phyloP scores from a whole-genome alignment of 495 filamentous ascomycete species.

The Letharia lupina region DNA sequence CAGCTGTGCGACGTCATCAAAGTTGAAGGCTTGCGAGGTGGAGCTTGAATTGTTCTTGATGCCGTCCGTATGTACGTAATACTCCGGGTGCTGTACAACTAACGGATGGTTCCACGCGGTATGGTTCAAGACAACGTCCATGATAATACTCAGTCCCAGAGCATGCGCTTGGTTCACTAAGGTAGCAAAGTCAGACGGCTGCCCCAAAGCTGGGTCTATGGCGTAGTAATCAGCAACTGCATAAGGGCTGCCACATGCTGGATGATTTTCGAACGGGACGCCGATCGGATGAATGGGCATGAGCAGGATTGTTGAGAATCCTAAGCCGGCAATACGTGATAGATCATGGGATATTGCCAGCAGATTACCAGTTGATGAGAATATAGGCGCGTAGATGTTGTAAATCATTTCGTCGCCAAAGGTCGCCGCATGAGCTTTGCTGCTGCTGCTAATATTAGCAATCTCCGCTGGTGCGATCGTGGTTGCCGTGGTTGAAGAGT shows the following conservation, averaged over 20 bases:
- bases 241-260: slow-evolving; percentile 8
- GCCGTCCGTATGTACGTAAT: slow-evolving; percentile 1
- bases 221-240: slow-evolving; percentile 6
- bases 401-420: slow-evolving; percentile 4
- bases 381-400: slow-evolving; percentile 8
- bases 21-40: slow-evolving; percentile 4
- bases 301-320: slow-evolving; percentile 7
- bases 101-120: slow-evolving; percentile 8
- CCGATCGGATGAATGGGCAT: slow-evolving; percentile 5
- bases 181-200: background rate
- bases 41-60: background rate
- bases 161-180: slow-evolving; percentile 7
- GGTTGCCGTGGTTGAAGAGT: background rate
- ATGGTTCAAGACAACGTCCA: slow-evolving; percentile 12
- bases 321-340: slow-evolving; percentile 1
- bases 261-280: background rate
- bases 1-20: slow-evolving; percentile 7
- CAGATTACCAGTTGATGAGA: slow-evolving; percentile 2
- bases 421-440: background rate
- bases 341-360: background rate
- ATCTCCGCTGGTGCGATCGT: background rate
- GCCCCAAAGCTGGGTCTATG: slow-evolving; percentile 7
- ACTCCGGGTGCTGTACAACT: background rate
- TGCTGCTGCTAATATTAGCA: background rate
- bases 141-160: slow-evolving; percentile 3